phyloP scores from a whole-genome alignment of 2,329 filamentous ascomycete genomes.

The Microcyclospora tardicrescens region DNA sequence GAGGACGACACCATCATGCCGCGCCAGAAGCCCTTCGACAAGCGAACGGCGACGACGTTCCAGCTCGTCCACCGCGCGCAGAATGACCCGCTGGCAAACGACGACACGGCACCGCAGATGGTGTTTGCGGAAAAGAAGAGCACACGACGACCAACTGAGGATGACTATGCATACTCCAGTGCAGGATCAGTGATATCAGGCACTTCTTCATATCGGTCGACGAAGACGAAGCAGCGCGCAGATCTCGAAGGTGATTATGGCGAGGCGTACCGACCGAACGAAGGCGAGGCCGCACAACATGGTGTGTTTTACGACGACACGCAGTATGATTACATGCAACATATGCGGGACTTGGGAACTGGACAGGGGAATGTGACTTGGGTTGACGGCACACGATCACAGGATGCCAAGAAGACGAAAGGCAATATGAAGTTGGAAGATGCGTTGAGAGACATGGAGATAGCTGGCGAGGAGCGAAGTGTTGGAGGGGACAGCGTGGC shows the following conservation, averaged over 20 bases:
- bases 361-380: constrained; percentile 56
- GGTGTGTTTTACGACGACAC: constrained; percentile 93
- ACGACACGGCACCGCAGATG: constrained; percentile 76
- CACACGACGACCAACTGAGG: constrained; percentile 10
- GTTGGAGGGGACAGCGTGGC: constrained; percentile 31
- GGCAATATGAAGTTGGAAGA: constrained; percentile 72
- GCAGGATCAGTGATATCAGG: constrained; percentile 22
- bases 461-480: constrained; percentile 29
- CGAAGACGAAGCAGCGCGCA: constrained; percentile 36
- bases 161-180: constrained; percentile 13
- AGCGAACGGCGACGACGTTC: constrained; percentile 87
- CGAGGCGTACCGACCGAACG: constrained; percentile 63
- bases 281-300: constrained; percentile 89
- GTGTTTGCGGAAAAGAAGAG: constrained; percentile 54
- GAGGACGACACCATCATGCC: constrained; percentile 47
- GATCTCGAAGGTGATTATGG: constrained; percentile 69
- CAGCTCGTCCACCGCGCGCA: constrained; percentile 90
- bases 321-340: constrained; percentile 98
- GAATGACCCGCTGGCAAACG: constrained; percentile 94
- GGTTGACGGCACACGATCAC: constrained; percentile 46
- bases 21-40: constrained; percentile 66
- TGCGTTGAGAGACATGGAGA: constrained; percentile 50
- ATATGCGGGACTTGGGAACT: constrained; percentile 69
- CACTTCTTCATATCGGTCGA: constrained; percentile 14
- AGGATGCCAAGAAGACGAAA: constrained; percentile 42